Base-by-base conservation (phyloP, 2,329 filamentous ascomycete genomes). In the Talaromyces sp. region DNA sequence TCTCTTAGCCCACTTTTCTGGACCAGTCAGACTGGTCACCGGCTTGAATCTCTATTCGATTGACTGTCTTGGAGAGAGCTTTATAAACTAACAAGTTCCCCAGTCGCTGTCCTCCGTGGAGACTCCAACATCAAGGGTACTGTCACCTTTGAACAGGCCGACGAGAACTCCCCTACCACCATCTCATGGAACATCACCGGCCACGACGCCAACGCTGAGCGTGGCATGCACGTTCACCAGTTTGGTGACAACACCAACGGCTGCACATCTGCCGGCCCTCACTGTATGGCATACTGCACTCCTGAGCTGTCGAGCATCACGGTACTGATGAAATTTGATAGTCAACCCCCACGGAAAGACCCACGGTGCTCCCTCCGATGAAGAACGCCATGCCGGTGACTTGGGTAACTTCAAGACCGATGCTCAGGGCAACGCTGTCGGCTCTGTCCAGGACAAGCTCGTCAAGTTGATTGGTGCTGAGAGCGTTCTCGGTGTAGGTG, bases 161-260 rank as follows among this genome's bases (percentile, higher is more conserved):
- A 83, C 75, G 94, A 97, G 84, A 84, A 81, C 70, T 78, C 84
- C 69, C 85, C 88, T 67, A 97, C 94, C 74, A 93, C 83, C 76
- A 84, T 99, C 81, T 84, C 88, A 73, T 99, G 89, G 87, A 85
- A 97, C 79, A 91, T 99, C 79, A 83, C 84, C 63, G 93, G 94
- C 79, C 83, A 97, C 80, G 92, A 97, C 75, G 72, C 93, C 79
- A 96, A 96, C 77, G 92, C 94, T 73, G 85, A 96, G 86, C 93
- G 94, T 79, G 94, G 91, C 78, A 91, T 97, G 84, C 94, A 99
- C 84, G 87, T 99, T 73, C 94, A 99, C 83, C 90, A 94, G 77
- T 99, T 96, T 73, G 94, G 94, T 76, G 94, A 97, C 85, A 97
- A 97, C 85, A 97, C 94, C 84, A 99, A 99, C 81, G 94, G 94